phyloP scores from a whole-genome alignment of 1,284 basidiomycete genomes.

The Leccinum subatratum region DNA sequence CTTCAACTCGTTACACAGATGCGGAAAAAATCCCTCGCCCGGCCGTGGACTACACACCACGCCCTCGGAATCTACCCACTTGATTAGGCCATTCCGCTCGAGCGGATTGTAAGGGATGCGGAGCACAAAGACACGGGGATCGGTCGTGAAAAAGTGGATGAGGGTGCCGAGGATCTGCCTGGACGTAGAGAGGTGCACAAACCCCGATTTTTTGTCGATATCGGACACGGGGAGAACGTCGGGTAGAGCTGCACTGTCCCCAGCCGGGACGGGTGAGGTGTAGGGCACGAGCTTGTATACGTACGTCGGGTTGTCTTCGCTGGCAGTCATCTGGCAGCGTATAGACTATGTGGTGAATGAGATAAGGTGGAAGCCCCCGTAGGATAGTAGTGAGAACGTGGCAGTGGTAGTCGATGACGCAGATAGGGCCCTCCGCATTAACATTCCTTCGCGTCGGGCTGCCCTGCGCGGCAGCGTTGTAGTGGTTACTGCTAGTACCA shows the following conservation, averaged over 20 bases:
- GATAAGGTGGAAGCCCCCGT: slow-evolving; percentile 20
- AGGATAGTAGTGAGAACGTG: slow-evolving; percentile 37
- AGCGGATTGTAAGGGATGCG: slow-evolving; percentile 24
- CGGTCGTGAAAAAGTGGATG: slow-evolving; percentile 19
- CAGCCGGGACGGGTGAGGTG: slow-evolving; percentile 14
- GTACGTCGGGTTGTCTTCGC: slow-evolving; percentile 22
- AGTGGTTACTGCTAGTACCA: slow-evolving; percentile 44
- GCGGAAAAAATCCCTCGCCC: slow-evolving; percentile 28
- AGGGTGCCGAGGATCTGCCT: slow-evolving; percentile 25
- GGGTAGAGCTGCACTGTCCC: slow-evolving; percentile 16
- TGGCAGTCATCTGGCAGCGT: slow-evolving; percentile 41
- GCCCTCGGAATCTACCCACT: slow-evolving; percentile 26
- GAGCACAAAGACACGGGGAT: slow-evolving; percentile 22
- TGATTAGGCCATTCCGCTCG: slow-evolving; percentile 7
- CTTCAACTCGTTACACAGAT: slow-evolving; percentile 27
- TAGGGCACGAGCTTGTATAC: slow-evolving; percentile 29
- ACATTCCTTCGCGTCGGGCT: slow-evolving; percentile 30
- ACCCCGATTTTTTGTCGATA: slow-evolving; percentile 24
- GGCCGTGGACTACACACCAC: slow-evolving; percentile 25
- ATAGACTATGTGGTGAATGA: slow-evolving; percentile 53
- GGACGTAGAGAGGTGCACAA: slow-evolving; percentile 31
- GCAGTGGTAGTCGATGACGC: slow-evolving; percentile 36
- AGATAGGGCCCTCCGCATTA: slow-evolving; percentile 47
- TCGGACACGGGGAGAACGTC: slow-evolving; percentile 25
- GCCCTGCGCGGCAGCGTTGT: slow-evolving; percentile 46